Conservation (phyloP, 768 basidiomycete genomes). For the Serpula lacrymans region DNA sequence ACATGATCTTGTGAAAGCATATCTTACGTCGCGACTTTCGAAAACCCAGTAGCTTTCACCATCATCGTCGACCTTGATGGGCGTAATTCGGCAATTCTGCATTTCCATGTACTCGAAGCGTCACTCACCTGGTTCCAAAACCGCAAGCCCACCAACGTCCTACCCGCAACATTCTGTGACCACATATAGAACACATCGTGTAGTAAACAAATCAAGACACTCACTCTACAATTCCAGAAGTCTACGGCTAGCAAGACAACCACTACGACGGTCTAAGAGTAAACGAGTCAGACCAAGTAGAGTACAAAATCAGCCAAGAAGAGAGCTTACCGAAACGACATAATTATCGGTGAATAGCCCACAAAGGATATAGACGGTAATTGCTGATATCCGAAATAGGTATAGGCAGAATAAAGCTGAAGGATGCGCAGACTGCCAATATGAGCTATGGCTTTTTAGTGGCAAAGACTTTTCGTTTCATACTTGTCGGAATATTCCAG, state of each 20-base stretch:
- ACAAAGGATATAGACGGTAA: conserved; percentile 89
- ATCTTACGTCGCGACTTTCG: conserved; percentile 89
- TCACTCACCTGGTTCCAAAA: conserved; percentile 89
- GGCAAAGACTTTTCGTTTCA: no score
- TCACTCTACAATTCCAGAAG: conserved; percentile 95
- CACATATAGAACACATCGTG: conserved; percentile 3
- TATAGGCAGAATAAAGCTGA: conserved; percentile 84
- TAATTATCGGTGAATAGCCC: conserved; percentile 89
- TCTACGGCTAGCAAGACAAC: conserved; percentile 95
- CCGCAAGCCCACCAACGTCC: conserved; percentile 89
- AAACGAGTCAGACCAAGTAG: conserved; percentile 1
- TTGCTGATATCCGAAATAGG: conserved; percentile 84
- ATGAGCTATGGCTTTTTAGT: no score
- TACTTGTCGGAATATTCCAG: conserved; percentile 78
- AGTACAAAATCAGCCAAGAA: not conserved
- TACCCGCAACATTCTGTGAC: conserved; percentile 83
- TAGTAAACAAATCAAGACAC: conserved; percentile 15
- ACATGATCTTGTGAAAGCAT: not conserved
- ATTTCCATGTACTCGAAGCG: not conserved
- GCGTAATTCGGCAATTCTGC: no score
- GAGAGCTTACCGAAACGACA: conserved; percentile 76
- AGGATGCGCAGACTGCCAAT: conserved; percentile 72
- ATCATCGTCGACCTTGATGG: conserved; percentile 82
- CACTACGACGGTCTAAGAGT: conserved; percentile 74
- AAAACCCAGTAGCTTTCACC: conserved; percentile 98